A percentile compares a stretch with the other conserved stretches of the same genome.
These are phyloP conservation scores for Xerophyta viscosa DNA, from an alignment of 106 monocot genomes.

Conservation along the genomic window DNA sequence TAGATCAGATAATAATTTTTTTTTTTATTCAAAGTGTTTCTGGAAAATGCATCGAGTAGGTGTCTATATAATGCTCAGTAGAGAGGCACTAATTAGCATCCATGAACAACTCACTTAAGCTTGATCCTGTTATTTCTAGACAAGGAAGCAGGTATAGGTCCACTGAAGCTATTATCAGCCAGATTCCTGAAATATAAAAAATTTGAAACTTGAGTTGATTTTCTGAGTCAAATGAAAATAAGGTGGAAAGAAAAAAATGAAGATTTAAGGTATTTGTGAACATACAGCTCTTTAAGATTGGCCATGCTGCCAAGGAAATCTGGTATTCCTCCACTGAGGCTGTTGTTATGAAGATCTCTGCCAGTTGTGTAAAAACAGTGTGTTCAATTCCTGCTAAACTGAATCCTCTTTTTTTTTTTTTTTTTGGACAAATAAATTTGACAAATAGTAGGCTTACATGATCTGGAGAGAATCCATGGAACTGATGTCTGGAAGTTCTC, in stretches of 20 bases:
- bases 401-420: too few species aligned
- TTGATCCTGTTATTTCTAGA: constrained; percentile 7
- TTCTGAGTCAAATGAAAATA: too few species aligned
- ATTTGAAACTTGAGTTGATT: too few species aligned
- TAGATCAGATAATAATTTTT: too few species aligned
- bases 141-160: background rate
- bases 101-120: constrained; percentile 21
- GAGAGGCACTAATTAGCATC: too few species aligned
- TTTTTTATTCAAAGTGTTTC: too few species aligned
- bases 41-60: too few species aligned
- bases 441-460: constrained; percentile 13
- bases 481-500: constrained; percentile 25
- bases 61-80: too few species aligned
- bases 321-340: constrained; percentile 18
- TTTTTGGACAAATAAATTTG: background rate
- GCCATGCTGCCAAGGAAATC: constrained; percentile 17
- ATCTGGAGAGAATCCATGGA: constrained; percentile 1
- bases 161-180: constrained; percentile 7
- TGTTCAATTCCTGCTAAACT: too few species aligned
- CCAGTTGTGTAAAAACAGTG: background rate
- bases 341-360: constrained; percentile 27
- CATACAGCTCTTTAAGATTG: constrained; percentile 17
- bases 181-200: constrained; percentile 14
- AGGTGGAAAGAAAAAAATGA: too few species aligned
- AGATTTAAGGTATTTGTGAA: too few species aligned